Evolutionary conservation across 495 filamentous ascomycete species (phyloP), one percentile per base, ranked within the genome.

Genomic region (Talaromyces borbonicus): DNA sequence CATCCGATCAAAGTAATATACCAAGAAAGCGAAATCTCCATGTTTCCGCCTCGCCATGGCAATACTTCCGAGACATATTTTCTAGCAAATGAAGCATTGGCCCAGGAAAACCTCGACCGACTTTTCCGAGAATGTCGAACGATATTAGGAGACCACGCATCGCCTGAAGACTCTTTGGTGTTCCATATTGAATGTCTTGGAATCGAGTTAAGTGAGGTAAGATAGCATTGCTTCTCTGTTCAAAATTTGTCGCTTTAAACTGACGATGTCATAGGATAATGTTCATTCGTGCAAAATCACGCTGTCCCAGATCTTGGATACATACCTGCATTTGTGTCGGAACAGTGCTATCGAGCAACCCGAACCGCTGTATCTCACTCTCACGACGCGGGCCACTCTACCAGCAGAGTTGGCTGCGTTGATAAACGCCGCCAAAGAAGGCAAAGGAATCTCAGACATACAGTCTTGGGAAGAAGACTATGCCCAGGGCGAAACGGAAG

Each of bases 141-240:
- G 20, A 73, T 87, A 5, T 76, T 95, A 48, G 66, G 68, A 23
- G 72, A 82, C 15, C 84, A 83, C 52, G 69, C 92, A 16, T 60
- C 64, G 15, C 67, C 79, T 23, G 73, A 80, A 24, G 81, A 90
- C 48, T 80, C 89, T 49, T 61, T 94, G 36, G 68, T 80, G 19
- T 65, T 92, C 47, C 71, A 78, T 38, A 68, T 93, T 45, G 76
- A 81, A 14, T 66, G 76, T 19, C 66, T 92, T 46, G 81, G 75
- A 51, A 68, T 94, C 26, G 74, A 84, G 51, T 67, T 87, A 58
- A 76, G 73, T 49, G 85, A 92, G 73, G 84, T 84, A 71, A 73
- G 73, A 36, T 14, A 15, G 3, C 0, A 19, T 7, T 20, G 18
- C 26, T 16, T 4, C 8, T 12, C 25, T 47, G 31, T 16, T 14